Conservation (phyloP, 1,284 basidiomycete genomes). For the Neolentinus lepideus region DNA sequence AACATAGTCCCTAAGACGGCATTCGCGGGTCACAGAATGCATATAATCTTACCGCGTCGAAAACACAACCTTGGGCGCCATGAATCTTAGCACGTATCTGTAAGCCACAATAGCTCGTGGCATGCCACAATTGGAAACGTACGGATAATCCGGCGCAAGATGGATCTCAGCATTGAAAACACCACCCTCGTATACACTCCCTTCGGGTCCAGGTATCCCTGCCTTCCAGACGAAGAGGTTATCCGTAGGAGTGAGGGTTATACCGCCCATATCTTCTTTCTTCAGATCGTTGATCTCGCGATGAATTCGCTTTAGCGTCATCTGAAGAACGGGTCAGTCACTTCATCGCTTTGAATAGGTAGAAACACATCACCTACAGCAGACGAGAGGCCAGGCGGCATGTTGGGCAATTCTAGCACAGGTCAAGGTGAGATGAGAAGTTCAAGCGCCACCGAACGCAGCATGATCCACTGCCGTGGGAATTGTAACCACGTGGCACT, state of each 20-base stretch:
- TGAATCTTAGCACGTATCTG: conserved; percentile 48
- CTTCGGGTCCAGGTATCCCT: conserved; percentile 73
- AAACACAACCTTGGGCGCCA: conserved; percentile 76
- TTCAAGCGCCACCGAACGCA: not conserved
- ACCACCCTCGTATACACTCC: conserved; percentile 86
- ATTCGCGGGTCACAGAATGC: not conserved
- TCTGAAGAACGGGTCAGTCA: conserved; percentile 35
- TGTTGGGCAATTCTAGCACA: not conserved
- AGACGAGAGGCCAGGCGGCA: not conserved
- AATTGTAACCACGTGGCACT: no score
- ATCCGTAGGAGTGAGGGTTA: conserved; percentile 56
- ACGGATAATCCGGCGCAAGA: conserved; percentile 81
- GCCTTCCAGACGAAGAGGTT: conserved; percentile 47
- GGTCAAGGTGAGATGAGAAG: not conserved
- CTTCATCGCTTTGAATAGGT: not conserved
- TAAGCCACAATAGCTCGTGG: conserved; percentile 7
- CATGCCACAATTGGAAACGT: conserved; percentile 24
- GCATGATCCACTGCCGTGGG: no score
- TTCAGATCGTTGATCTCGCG: conserved; percentile 80
- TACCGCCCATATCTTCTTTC: conserved; percentile 80
- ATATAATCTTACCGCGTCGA: conserved; percentile 51
- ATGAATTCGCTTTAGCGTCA: conserved; percentile 82
- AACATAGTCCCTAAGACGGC: not conserved
- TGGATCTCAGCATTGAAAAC: conserved; percentile 71
- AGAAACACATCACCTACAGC: not conserved